Conservation (phyloP, 306 rosid genomes). For the Gillenia trifoliata region DNA sequence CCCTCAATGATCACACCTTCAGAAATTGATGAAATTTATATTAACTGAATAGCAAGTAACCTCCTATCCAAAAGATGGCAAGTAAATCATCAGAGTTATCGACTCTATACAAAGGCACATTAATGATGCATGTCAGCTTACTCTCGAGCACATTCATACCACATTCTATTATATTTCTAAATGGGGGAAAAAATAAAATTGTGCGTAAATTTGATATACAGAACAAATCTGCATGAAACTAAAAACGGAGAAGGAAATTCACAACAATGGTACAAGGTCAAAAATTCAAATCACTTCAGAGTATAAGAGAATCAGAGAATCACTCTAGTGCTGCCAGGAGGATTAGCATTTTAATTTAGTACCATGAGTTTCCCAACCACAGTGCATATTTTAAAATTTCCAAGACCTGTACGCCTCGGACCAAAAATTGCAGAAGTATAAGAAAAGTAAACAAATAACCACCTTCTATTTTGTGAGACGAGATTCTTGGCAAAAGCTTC, state of each 20-base stretch:
- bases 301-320: background rate
- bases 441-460: background rate
- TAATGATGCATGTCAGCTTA: background rate
- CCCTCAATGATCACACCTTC: background rate
- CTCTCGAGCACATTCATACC: background rate
- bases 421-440: background rate
- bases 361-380: background rate
- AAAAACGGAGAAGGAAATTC: background rate
- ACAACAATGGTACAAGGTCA: background rate
- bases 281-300: background rate
- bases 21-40: background rate
- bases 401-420: background rate
- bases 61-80: background rate
- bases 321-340: background rate
- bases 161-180: background rate
- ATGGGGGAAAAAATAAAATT: background rate
- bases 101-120: background rate
- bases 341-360: background rate
- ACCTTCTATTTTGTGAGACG: slow-evolving; percentile 66
- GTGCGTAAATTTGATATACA: background rate
- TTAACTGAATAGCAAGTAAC: background rate
- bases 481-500: slow-evolving; percentile 73
- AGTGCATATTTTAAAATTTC: background rate
- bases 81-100: background rate
- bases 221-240: background rate